Evolutionary conservation across 495 filamentous ascomycete genomes (phyloP), one percentile per base, ranked within the genome.

Genomic region (Penicillium ochrochloron): DNA sequence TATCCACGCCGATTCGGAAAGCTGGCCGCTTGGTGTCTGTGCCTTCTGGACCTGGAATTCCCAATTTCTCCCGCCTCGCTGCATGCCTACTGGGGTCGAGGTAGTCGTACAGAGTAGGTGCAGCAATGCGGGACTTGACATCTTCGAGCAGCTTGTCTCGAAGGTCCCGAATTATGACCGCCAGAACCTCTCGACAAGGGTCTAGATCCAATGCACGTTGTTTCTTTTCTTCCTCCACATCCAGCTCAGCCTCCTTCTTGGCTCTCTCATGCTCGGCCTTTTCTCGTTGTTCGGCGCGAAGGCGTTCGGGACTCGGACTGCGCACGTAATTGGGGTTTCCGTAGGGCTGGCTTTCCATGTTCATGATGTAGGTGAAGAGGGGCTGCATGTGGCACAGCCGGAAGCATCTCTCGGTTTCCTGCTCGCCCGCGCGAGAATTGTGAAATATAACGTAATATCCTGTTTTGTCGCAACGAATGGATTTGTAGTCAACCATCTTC

Each of bases 401-500:
- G 67, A 84, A 92, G 74, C 94, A 97, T 48, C 88, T 84, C 37
- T 89, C 86, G 12, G 91, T 89, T 73, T 97, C 92, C 53, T 88
- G 81, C 62, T 94, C 88, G 21, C 96, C 96, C 39, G 84, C 76
- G 34, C 83, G 80, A 15, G 85, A 90, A 66, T 92, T 89, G 53
- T 89, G 87, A 68, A 98, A 99, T 34, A 91, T 83, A 66, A 98
- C 88, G 73, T 92, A 98, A 76, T 97, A 99, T 0, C 95, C 95
- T 10, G 86, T 89, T 54, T 84, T 85, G 71, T 99, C 95, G 51
- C 87, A 88, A 44, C 92, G 84, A 57, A 98, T 90, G 57, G 90
- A 85, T 60, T 89, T 88, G 75, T 92, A 90, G 57, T 84, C 76
- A 72, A 88, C 96, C 17, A 86, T 83, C 72, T 92, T 93, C 33